Percentiles rank a stretch among this genome's conserved stretches.
Conservation (phyloP, 2,329 filamentous ascomycete genomes). For the Chalaropsis thielavioides region DNA sequence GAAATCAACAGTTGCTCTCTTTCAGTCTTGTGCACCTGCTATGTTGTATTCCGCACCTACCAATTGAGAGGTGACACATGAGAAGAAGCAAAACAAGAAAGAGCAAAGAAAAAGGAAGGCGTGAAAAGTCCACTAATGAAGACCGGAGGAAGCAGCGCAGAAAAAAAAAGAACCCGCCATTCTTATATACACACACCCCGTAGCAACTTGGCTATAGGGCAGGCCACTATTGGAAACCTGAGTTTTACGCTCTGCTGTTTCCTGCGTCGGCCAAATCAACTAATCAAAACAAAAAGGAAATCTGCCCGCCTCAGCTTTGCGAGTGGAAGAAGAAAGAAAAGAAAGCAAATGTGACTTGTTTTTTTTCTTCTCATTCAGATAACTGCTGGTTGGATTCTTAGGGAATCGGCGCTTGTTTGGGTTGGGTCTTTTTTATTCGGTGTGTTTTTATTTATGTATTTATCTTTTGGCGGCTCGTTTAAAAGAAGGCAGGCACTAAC, state of each 20-base stretch:
- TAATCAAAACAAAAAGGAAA: neutral
- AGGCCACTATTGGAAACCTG: neutral
- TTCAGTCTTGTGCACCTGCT: too few relatives aligned
- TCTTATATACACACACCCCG: neutral
- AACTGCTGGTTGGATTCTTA: neutral
- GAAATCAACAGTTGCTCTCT: too few relatives aligned
- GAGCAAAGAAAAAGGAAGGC: neutral
- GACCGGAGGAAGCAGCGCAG: neutral
- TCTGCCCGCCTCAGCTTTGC: neutral
- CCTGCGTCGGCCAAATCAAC: neutral
- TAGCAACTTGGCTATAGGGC: neutral
- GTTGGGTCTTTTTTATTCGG: neutral
- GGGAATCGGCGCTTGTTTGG: neutral
- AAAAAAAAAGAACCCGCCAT: neutral
- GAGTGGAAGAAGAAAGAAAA: neutral
- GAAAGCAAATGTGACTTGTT: neutral
- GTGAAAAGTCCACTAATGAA: neutral
- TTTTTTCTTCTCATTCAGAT: neutral
- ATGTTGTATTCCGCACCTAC: too few relatives aligned
- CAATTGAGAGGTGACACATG: neutral
- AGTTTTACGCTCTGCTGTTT: neutral
- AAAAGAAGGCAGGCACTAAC: neutral
- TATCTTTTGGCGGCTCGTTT: neutral
- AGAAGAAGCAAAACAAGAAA: neutral
- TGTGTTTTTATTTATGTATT: neutral